Percentiles rank a stretch among this genome's conserved stretches.
phyloP scores from a whole-genome alignment of 176 grass and related monocot species.

The Bothriochloa decipiens region DNA sequence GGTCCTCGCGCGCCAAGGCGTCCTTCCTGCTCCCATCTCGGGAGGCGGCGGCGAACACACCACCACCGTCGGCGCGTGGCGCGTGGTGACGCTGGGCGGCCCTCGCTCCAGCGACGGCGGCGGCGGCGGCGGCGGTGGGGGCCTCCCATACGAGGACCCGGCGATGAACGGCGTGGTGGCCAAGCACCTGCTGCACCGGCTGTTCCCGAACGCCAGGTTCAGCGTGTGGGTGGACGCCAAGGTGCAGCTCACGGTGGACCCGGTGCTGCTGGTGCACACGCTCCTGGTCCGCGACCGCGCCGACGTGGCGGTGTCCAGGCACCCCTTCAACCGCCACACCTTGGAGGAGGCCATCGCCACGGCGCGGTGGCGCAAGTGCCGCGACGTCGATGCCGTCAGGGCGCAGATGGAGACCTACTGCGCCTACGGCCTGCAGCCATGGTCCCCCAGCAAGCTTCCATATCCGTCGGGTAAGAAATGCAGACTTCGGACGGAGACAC shows the following conservation, averaged over 20 bases:
- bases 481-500: not conserved
- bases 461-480: slow-evolving; percentile 65
- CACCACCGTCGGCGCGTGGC: slow-evolving; percentile 61
- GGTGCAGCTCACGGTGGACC: slow-evolving; percentile 92
- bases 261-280: slow-evolving; percentile 73
- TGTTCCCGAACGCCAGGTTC: slow-evolving; percentile 84
- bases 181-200: slow-evolving; percentile 84
- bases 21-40: slow-evolving; percentile 25
- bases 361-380: slow-evolving; percentile 85
- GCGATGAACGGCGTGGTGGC: slow-evolving; percentile 87
- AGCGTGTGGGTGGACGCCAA: slow-evolving; percentile 92
- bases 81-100: slow-evolving; percentile 44
- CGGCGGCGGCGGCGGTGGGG: not conserved
- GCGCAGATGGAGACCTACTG: slow-evolving; percentile 94
- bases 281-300: slow-evolving; percentile 47
- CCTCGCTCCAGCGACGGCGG: not conserved
- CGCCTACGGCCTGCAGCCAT: slow-evolving; percentile 72
- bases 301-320: slow-evolving; percentile 77
- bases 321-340: slow-evolving; percentile 79
- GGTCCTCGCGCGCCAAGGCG: slow-evolving; percentile 47
- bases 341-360: slow-evolving; percentile 95
- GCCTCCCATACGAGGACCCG: slow-evolving; percentile 73
- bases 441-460: slow-evolving; percentile 75
- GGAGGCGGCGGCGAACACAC: not conserved
- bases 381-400: slow-evolving; percentile 63